Conservation (phyloP, 2,329 filamentous ascomycete genomes). For the Claviceps pusilla region DNA sequence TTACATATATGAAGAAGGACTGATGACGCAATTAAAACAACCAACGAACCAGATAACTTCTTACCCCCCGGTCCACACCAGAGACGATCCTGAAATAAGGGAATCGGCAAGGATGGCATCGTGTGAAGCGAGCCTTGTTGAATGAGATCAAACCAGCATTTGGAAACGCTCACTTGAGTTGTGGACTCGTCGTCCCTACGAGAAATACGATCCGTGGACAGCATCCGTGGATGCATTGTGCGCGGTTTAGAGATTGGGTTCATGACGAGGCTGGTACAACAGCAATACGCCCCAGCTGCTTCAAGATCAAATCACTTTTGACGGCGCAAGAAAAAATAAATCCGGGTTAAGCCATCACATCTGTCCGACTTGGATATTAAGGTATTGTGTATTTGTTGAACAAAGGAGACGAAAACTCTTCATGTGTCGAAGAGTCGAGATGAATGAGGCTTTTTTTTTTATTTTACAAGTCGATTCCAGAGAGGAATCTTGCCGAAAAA, state of each 20-base stretch:
- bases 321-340: background rate
- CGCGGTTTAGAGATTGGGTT: background rate
- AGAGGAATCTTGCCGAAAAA: conserved; percentile 17
- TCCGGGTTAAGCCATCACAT: background rate
- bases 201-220: background rate
- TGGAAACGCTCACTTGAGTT: background rate
- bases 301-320: background rate
- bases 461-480: conserved; percentile 27
- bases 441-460: conserved; percentile 27
- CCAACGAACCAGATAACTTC: background rate
- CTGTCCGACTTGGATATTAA: conserved; percentile 13
- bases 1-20: background rate
- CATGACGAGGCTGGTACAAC: background rate
- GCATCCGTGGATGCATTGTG: background rate
- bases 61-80: background rate
- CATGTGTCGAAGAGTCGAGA: conserved; percentile 21
- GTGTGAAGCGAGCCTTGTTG: conserved; percentile 15
- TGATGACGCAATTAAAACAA: background rate
- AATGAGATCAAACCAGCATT: conserved; percentile 4
- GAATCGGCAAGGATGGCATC: conserved; percentile 17
- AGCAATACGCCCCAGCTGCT: background rate
- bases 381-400: conserved; percentile 5
- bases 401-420: conserved; percentile 16
- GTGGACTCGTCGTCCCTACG: background rate
- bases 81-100: conserved; percentile 1